Evolutionary conservation across 177 flowering plant genomes (phyloP).

Genomic region (Tripterygium wilfordii): DNA sequence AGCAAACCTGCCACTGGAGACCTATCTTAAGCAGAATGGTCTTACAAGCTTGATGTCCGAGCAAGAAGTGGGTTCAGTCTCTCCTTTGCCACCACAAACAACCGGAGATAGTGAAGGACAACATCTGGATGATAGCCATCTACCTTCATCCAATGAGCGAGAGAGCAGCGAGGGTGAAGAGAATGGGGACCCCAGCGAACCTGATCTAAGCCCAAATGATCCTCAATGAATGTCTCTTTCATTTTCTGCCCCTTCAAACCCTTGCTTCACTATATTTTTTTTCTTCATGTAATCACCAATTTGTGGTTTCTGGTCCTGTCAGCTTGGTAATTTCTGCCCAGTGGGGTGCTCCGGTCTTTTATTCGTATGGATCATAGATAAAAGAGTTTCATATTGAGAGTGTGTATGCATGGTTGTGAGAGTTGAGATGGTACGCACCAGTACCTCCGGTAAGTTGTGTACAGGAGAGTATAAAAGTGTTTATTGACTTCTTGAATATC

Average conservation of each 20-base stretch:
- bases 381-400: too few relatives aligned
- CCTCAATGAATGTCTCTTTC: neutral
- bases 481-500: too few relatives aligned
- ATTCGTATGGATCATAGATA: too few relatives aligned
- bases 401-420: too few relatives aligned
- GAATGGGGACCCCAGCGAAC: slow-evolving; percentile 11
- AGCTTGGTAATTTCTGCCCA: too few relatives aligned
- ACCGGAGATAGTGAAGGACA: slow-evolving; percentile 34
- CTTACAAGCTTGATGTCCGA: slow-evolving; percentile 58
- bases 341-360: too few relatives aligned
- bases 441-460: too few relatives aligned
- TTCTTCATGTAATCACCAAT: neutral
- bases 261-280: too few relatives aligned
- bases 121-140: slow-evolving; percentile 22
- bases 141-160: slow-evolving; percentile 17
- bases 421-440: too few relatives aligned
- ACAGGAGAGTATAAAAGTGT: too few relatives aligned
- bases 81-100: slow-evolving; percentile 29
- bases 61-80: slow-evolving; percentile 40
- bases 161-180: slow-evolving; percentile 31
- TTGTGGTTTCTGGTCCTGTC: too few relatives aligned
- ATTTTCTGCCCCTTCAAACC: too few relatives aligned
- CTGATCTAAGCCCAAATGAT: slow-evolving; percentile 15
- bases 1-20: slow-evolving; percentile 68
- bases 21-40: slow-evolving; percentile 72